Base-by-base conservation (phyloP, 1,284 basidiomycete species). In the Tilletiopsis washingtonensis region DNA sequence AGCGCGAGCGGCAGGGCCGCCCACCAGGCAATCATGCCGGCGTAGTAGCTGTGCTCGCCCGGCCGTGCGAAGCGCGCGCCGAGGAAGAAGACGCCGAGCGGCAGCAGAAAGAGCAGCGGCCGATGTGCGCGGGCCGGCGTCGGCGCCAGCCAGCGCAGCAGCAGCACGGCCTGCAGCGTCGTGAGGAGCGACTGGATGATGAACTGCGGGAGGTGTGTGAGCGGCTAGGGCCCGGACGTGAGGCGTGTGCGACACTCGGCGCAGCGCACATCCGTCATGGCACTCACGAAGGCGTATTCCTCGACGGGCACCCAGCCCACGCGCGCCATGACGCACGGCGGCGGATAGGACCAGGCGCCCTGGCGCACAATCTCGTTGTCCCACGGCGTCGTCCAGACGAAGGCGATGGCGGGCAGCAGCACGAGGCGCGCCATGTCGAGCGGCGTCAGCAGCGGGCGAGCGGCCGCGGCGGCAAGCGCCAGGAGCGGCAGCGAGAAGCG, bases 11-110 rank as follows among this genome's bases (percentile, higher is more conserved):
- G 66, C 7, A 69, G 20, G 1, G 59, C 51, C 6, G 56, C 44
- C 66, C 66, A 69, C 64, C 66, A 69, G 4, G 51, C 43, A 41
- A 69, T 67, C 66, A 67, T 69, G 46, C 57, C 59, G 40, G 64
- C 44, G 54, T 69, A 69, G 59, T 64, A 69, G 7, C 49, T 50
- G 37, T 51, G 56, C 9, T 51, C 41, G 14, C 47, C 54, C 2
- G 54, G 49, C 2, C 43, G 45, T 2, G 55, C 15, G 17, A 43
- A 25, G 15, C 9, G 36, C 19, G 27, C 25, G 4, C 37, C 43
- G n/a, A 49, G 39, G 11, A 7, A 29, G 21, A 49, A 56, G 15
- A 51, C 40, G 32, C 25, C 24, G 17, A 48, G 9, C 19, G 48
- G 25, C 19, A 43, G 15, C 9, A 47, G 41, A 57, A 42, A 12